A percentile compares a stretch with the other conserved stretches of the same genome.
Evolutionary conservation across 1,284 basidiomycete genomes (phyloP).

Genomic region (Schizopora paradoxa): DNA sequence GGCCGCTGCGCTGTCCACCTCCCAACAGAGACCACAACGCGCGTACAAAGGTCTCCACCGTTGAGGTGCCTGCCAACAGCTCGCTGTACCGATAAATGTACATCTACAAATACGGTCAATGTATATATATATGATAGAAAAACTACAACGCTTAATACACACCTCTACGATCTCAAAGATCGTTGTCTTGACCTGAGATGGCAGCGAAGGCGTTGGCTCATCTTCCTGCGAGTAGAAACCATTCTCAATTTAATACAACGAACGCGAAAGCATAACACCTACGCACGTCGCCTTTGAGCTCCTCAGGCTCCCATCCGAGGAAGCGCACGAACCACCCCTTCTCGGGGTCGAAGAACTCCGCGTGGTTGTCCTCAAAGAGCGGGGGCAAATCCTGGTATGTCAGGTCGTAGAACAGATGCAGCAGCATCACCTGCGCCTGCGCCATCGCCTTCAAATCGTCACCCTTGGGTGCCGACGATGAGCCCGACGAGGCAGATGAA

Average conservation of each 20-base stretch:
- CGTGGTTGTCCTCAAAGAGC: constrained; percentile 86
- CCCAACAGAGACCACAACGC: constrained; percentile 90
- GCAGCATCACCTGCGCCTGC: constrained; percentile 71
- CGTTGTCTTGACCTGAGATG: constrained; percentile 83
- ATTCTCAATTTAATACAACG: constrained; percentile 15
- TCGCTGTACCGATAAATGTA: constrained; percentile 92
- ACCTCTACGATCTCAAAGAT: constrained; percentile 73
- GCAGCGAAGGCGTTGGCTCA: constrained; percentile 74
- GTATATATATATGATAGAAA: no score
- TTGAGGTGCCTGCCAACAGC: constrained; percentile 62
- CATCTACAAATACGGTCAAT: no score
- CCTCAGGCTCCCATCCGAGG: constrained; percentile 70
- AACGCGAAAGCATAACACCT: constrained; percentile 7
- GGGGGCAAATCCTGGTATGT: constrained; percentile 95
- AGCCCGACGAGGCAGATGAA: constrained; percentile 27
- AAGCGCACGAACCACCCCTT: constrained; percentile 76
- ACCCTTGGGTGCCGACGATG: background rate
- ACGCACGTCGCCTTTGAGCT: constrained; percentile 69
- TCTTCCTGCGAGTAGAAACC: constrained; percentile 55
- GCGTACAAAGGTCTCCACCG: constrained; percentile 81
- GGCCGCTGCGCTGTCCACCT: constrained; percentile 59
- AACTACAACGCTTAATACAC: constrained; percentile 11
- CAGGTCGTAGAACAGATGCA: constrained; percentile 92
- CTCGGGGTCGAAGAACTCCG: constrained; percentile 69
- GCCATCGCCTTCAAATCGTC: constrained; percentile 52